Percentiles rank a stretch among this genome's conserved stretches.
phyloP scores from a whole-genome alignment of 306 rosid genomes.

The Dalbergia oliveri region DNA sequence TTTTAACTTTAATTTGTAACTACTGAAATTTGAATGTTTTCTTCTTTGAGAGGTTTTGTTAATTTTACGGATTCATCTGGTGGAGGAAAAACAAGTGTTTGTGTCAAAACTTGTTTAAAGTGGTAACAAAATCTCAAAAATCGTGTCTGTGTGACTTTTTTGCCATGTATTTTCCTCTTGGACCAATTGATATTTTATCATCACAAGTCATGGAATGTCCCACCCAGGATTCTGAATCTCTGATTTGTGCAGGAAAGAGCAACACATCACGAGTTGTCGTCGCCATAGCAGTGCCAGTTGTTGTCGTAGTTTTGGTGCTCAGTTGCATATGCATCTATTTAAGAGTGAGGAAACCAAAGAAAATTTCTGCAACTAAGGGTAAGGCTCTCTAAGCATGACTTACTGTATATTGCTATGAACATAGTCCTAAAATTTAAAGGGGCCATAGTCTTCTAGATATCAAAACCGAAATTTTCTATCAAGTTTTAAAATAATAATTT shows the following conservation, averaged over 20 bases:
- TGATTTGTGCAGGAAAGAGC: conserved; percentile 5
- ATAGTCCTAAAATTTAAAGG: neutral
- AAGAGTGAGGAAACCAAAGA: conserved; percentile 6
- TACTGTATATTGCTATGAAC: neutral
- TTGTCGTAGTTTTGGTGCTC: neutral
- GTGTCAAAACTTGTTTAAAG: neutral
- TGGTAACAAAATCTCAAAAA: neutral
- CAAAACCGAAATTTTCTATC: neutral
- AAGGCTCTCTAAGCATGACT: neutral
- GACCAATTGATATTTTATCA: neutral
- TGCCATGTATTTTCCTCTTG: neutral
- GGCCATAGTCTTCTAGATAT: neutral
- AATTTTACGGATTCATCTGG: too few species aligned
- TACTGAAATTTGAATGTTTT: neutral
- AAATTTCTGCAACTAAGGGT: neutral
- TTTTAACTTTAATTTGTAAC: neutral
- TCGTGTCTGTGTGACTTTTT: neutral
- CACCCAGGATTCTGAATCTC: neutral
- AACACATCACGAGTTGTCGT: neutral
- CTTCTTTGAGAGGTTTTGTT: neutral
- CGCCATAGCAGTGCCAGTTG: neutral
- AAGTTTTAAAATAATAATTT: neutral
- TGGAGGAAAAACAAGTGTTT: neutral
- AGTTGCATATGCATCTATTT: neutral
- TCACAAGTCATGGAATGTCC: neutral